Evolutionary conservation across 225 moss, liverwort and hornwort species (phyloP).

Genomic region (Asterella californica): DNA sequence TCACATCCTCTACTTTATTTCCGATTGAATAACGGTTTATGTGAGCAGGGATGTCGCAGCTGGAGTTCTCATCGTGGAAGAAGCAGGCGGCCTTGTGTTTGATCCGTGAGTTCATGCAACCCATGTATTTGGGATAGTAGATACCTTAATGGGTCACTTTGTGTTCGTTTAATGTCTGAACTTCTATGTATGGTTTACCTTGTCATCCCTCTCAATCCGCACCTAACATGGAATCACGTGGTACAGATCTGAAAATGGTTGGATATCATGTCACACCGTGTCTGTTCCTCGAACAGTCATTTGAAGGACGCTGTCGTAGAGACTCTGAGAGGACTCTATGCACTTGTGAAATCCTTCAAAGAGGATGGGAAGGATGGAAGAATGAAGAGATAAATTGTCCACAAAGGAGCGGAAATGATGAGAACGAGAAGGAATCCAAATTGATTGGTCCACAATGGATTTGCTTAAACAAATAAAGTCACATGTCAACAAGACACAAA

Average conservation of each 20-base stretch:
- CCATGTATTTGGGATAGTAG: neutral
- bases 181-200: neutral
- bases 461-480: too few relatives aligned
- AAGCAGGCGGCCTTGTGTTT: slow-evolving; percentile 89
- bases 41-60: slow-evolving; percentile 90
- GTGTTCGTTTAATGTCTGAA: neutral
- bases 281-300: slow-evolving; percentile 65
- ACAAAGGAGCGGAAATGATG: too few relatives aligned
- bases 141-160: neutral
- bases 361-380: too few relatives aligned
- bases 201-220: neutral
- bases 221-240: neutral
- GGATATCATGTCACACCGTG: slow-evolving; percentile 61
- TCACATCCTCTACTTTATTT: neutral
- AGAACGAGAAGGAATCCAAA: too few relatives aligned
- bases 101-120: slow-evolving; percentile 55
- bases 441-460: too few relatives aligned
- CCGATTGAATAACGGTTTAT: neutral
- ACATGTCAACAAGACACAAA: too few relatives aligned
- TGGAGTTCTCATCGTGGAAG: slow-evolving; percentile 72
- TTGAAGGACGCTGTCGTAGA: slow-evolving; percentile 61
- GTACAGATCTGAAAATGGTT: slow-evolving; percentile 61
- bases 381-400: too few relatives aligned
- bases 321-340: slow-evolving; percentile 34
- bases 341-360: too few relatives aligned